These are phyloP conservation scores for Niebla homalea DNA, from an alignment of 495 filamentous ascomycete genomes.

Conservation along the genomic window DNA sequence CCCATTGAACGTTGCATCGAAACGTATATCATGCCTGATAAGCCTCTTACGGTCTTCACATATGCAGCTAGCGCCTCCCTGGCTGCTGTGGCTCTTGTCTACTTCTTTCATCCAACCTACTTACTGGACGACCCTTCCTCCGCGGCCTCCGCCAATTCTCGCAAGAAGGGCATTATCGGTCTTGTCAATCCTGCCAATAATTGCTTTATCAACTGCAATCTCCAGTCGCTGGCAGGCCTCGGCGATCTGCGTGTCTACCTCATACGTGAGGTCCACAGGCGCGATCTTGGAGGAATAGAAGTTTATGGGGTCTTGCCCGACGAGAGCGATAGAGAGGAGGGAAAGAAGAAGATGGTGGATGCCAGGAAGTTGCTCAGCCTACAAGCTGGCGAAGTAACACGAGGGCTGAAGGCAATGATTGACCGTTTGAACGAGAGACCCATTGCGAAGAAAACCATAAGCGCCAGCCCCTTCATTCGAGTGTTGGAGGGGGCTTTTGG, in stretches of 20 bases:
- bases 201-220: conserved; percentile 97
- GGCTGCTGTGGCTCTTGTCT: conserved; percentile 88
- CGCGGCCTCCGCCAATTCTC: conserved; percentile 40
- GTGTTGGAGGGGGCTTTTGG: conserved; percentile 75
- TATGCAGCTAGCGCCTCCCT: conserved; percentile 95
- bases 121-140: conserved; percentile 71
- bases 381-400: conserved; percentile 69
- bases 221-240: conserved; percentile 92
- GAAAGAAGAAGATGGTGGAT: conserved; percentile 36
- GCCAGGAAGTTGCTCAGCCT: conserved; percentile 57
- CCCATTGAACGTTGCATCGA: too few species aligned
- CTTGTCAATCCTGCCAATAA: conserved; percentile 89
- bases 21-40: conserved; percentile 52
- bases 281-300: conserved; percentile 58
- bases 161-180: conserved; percentile 83
- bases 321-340: conserved; percentile 18
- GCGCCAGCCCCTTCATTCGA: conserved; percentile 63
- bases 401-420: conserved; percentile 80
- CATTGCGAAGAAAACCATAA: conserved; percentile 87
- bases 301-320: conserved; percentile 47
- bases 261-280: conserved; percentile 74
- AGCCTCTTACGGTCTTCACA: conserved; percentile 68
- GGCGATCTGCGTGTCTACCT: conserved; percentile 80
- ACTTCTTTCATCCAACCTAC: conserved; percentile 92
- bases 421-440: conserved; percentile 90